phyloP scores from a whole-genome alignment of 495 filamentous ascomycete species.

The Ramalina intermedia region DNA sequence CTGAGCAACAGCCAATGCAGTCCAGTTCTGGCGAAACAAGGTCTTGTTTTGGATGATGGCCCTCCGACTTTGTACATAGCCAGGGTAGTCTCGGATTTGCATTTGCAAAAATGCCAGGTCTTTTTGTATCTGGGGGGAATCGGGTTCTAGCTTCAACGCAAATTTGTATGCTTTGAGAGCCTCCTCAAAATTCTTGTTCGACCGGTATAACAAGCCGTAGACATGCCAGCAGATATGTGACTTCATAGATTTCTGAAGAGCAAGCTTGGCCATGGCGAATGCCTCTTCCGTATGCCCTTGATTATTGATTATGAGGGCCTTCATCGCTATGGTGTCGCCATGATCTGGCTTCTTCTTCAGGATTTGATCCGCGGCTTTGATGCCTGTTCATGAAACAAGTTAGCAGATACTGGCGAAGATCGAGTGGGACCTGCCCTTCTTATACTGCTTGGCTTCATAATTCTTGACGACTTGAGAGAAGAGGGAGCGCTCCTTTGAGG shows the following conservation, averaged over 20 bases:
- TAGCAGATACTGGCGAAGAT: neutral
- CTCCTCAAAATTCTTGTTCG: slow-evolving; percentile 93
- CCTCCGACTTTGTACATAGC: slow-evolving; percentile 75
- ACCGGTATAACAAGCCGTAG: slow-evolving; percentile 86
- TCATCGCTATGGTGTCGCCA: slow-evolving; percentile 98
- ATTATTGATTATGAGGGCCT: slow-evolving; percentile 88
- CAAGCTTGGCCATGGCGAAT: slow-evolving; percentile 80
- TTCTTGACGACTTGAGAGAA: slow-evolving; percentile 87
- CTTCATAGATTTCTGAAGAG: slow-evolving; percentile 89
- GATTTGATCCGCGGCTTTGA: slow-evolving; percentile 89
- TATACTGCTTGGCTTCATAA: slow-evolving; percentile 98
- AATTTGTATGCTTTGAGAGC: slow-evolving; percentile 98
- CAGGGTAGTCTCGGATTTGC: slow-evolving; percentile 92
- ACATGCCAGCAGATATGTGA: slow-evolving; percentile 99
- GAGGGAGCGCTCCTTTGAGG: slow-evolving; percentile 78
- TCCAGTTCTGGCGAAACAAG: slow-evolving; percentile 81
- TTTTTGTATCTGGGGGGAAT: slow-evolving; percentile 83
- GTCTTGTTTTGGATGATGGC: slow-evolving; percentile 74
- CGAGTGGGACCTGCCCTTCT: slow-evolving; percentile 48
- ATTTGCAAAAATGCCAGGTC: slow-evolving; percentile 87
- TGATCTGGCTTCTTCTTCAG: slow-evolving; percentile 86
- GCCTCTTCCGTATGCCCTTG: slow-evolving; percentile 85
- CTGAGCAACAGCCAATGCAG: slow-evolving; percentile 80
- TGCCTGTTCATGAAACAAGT: slow-evolving; percentile 33
- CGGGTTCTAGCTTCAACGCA: slow-evolving; percentile 80